Evolutionary conservation across 139 green algal species (phyloP).

Genomic region (Microglena sp.): DNA sequence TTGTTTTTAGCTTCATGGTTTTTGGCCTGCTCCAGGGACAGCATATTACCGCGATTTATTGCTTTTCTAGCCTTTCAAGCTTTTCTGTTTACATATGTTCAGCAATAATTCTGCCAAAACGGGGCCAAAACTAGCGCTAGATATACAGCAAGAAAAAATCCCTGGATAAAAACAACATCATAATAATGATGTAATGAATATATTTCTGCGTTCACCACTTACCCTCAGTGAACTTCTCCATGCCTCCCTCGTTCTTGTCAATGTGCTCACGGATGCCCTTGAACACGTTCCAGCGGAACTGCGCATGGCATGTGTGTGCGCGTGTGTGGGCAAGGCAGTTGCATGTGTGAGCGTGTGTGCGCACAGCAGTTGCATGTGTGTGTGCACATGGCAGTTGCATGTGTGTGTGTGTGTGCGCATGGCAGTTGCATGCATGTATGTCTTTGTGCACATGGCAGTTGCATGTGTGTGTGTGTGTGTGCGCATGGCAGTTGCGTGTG

Average conservation of each 20-base stretch:
- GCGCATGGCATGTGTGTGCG: constrained; percentile 11
- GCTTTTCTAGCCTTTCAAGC: too few species aligned
- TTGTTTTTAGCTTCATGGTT: too few species aligned
- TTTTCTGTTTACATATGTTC: too few species aligned
- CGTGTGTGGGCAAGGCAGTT: too few species aligned
- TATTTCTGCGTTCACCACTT: background rate
- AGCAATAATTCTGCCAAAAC: background rate
- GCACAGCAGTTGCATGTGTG: background rate
- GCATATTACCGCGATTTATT: too few species aligned
- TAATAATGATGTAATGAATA: background rate
- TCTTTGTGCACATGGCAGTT: too few species aligned
- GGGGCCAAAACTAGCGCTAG: background rate
- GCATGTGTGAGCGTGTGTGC: background rate
- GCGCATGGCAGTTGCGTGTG: too few species aligned
- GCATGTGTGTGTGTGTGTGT: too few species aligned
- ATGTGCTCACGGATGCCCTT: constrained; percentile 66
- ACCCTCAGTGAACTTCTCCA: constrained; percentile 80
- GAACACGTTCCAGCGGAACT: constrained; percentile 83
- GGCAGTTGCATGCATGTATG: too few species aligned
- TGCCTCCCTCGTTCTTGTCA: constrained; percentile 74
- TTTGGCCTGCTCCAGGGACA: too few species aligned
- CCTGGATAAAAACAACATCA: background rate
- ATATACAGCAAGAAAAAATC: background rate
- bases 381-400: too few species aligned
- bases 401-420: too few species aligned